These are phyloP conservation scores for Stachybotrys echinatus DNA, from an alignment of 2,329 filamentous ascomycete species.

Conservation along the genomic window DNA sequence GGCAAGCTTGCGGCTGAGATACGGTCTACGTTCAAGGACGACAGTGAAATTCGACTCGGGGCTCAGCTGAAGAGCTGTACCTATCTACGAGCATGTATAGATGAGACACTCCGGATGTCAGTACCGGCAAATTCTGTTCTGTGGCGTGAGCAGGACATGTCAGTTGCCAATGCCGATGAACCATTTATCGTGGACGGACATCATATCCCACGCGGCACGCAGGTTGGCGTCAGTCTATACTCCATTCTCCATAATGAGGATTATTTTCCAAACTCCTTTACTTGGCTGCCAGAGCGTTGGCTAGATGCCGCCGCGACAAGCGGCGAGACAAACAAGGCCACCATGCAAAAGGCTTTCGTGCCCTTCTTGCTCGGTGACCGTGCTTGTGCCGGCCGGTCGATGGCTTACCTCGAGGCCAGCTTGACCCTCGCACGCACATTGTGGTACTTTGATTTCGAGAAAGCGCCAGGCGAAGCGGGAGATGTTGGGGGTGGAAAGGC, in stretches of 20 bases:
- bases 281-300: neutral
- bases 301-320: neutral
- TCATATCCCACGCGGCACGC: neutral
- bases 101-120: constrained; percentile 2
- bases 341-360: neutral
- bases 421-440: neutral
- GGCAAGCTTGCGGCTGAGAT: neutral
- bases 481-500: neutral
- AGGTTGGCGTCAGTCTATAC: constrained; percentile 1
- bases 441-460: neutral
- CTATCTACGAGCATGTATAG: constrained; percentile 1
- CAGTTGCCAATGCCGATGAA: neutral
- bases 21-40: neutral
- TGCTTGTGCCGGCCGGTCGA: neutral
- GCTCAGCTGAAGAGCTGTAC: constrained; percentile 1
- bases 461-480: neutral
- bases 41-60: constrained; percentile 4
- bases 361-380: neutral
- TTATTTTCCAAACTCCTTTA: constrained; percentile 1
- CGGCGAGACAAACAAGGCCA: neutral
- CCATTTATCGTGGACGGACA: neutral
- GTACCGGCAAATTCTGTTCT: neutral
- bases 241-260: neutral
- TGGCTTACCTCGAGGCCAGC: neutral
- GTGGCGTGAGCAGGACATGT: neutral